Conservation (phyloP, 108 stramenopile species). For the Stephanodiscus minutulus region DNA sequence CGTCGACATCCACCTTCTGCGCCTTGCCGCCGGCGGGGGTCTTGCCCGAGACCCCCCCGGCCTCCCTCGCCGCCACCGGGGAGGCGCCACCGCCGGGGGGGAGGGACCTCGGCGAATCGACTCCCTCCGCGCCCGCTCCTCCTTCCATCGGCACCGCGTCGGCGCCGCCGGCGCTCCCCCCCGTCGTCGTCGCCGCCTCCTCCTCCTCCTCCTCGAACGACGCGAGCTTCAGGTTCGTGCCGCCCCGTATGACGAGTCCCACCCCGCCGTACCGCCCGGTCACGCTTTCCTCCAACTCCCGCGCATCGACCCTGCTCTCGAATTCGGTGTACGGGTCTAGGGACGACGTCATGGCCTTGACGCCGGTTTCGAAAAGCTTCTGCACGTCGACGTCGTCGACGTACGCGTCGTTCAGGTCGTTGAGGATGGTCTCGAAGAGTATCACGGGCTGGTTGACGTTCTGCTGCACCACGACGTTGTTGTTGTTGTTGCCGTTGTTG, state of each 20-base stretch:
- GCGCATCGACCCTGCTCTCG: conserved; percentile 77
- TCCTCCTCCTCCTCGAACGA: conserved; percentile 16
- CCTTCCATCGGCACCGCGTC: no score
- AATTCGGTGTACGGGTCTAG: conserved; percentile 98
- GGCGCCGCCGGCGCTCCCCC: not conserved
- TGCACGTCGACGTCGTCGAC: conserved; percentile 88
- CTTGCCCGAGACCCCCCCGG: not conserved
- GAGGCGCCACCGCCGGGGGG: no score
- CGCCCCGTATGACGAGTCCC: conserved; percentile 91
- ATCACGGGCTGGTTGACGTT: conserved; percentile 70
- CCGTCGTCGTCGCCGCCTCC: not conserved
- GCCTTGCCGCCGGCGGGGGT: not conserved
- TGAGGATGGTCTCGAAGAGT: conserved; percentile 83
- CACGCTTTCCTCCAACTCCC: conserved; percentile 83
- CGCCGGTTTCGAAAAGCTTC: conserved; percentile 91
- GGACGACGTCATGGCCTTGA: conserved; percentile 89
- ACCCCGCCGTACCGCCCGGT: conserved; percentile 92
- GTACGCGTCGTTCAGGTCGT: conserved; percentile 73
- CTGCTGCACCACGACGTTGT: conserved; percentile 6
- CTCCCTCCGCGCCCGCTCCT: not conserved
- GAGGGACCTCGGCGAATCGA: conserved; percentile 3
- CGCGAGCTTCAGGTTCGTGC: conserved; percentile 33
- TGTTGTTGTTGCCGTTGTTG: conserved; percentile 8
- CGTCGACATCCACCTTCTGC: conserved; percentile 49
- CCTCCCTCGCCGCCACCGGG: not conserved